Conservation (phyloP, 495 filamentous ascomycete species). For the Sphaerosporella brunnea region DNA sequence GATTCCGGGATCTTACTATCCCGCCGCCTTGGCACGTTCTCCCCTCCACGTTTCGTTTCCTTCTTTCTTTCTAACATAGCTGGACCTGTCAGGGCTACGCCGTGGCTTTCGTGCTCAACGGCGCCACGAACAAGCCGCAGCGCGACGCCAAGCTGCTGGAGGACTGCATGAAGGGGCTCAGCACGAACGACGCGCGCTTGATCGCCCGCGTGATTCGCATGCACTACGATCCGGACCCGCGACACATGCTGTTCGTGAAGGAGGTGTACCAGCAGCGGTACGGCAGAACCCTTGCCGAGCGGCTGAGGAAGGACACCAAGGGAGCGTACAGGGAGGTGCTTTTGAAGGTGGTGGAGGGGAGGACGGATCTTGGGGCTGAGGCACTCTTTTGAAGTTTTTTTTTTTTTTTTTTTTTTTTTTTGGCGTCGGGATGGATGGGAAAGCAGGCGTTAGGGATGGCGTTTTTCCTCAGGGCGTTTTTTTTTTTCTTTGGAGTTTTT, state of each 20-base stretch:
- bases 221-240: constrained; percentile 9
- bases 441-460: too few relatives aligned
- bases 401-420: neutral
- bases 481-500: neutral
- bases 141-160: constrained; percentile 19
- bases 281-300: constrained; percentile 12
- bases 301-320: constrained; percentile 10
- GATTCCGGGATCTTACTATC: constrained; percentile 7
- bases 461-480: too few relatives aligned
- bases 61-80: neutral
- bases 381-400: neutral
- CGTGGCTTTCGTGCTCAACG: constrained; percentile 7
- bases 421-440: neutral
- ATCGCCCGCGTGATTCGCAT: constrained; percentile 15
- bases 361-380: neutral
- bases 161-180: constrained; percentile 12
- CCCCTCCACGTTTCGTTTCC: neutral
- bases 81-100: constrained; percentile 13
- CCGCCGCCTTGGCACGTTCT: constrained; percentile 13
- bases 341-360: constrained; percentile 10
- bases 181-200: constrained; percentile 12
- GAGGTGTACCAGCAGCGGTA: constrained; percentile 11
- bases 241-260: constrained; percentile 14
- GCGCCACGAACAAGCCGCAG: constrained; percentile 14
- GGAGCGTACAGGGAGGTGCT: constrained; percentile 18